Evolutionary conservation across 2,329 filamentous ascomycete species (phyloP), one percentile per base, ranked within the genome.

Genomic region (Pseudocercospora vitis): DNA sequence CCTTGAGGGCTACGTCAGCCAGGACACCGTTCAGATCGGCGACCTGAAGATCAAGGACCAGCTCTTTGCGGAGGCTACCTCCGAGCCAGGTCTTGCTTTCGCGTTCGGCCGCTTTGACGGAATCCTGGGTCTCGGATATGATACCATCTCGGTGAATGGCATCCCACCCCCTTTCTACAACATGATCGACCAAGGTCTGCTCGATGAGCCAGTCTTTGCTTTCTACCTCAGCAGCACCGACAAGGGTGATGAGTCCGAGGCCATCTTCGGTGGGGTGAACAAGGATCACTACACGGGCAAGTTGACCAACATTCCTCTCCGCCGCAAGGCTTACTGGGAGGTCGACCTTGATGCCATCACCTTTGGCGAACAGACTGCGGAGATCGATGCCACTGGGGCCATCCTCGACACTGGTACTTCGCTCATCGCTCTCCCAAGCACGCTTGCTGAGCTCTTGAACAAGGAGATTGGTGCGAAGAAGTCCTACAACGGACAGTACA

Each of bases 261-360:
- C 86, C 56, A 85, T 86, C 63, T 99, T 99, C 63, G 92, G 92
- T 73, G 92, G 92, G 63, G 76, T 96, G 58, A 86, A 97, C 74
- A 78, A 90, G 77, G 78, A 79, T 70, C 90, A 94, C 80, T 87
- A 83, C 75, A 85, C 81, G 32, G 94, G 94, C 69, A 86, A 97
- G 74, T 82, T 99, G 68, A 89, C 86, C 71, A 95, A 91, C 74
- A 90, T 99, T 64, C 94, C 94, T 51, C 84, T 99, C 65, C 89
- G 94, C 74, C 89, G 94, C 73, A 97, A 97, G 87, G 94, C 94
- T 46, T 99, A 99, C 83, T 99, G 94, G 94, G 94, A 99, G 82
- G 92, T 99, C 52, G 91, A 97, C 68, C 85, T 99, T 58, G 87
- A 97, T 68, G 81, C 90, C 61, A 94, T 99, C 76, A 85, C 87